phyloP scores from a whole-genome alignment of 192 early-diverging fungal genomes.

The Entrophospora sp. region DNA sequence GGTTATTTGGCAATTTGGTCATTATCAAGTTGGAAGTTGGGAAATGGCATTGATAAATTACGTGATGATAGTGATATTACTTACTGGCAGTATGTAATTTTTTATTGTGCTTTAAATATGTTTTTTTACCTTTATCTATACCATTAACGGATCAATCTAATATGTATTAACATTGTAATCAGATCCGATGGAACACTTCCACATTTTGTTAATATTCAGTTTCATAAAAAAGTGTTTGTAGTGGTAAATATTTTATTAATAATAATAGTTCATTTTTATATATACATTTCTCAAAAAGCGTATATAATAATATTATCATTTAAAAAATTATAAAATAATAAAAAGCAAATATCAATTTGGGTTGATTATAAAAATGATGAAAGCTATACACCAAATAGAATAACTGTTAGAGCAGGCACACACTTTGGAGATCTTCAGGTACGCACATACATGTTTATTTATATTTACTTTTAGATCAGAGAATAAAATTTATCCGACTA shows the following conservation, averaged over 20 bases:
- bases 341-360: constrained; percentile 50
- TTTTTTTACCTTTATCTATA: neutral
- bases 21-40: constrained; percentile 56
- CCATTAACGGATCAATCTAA: neutral
- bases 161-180: constrained; percentile 16
- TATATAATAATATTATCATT: neutral
- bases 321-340: neutral
- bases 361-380: constrained; percentile 74
- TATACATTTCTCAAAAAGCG: no score
- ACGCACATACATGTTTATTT: neutral
- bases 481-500: no score
- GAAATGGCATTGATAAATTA: constrained; percentile 54
- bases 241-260: constrained; percentile 34
- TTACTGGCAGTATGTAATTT: constrained; percentile 85
- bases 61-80: constrained; percentile 58
- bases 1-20: constrained; percentile 53
- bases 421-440: constrained; percentile 55
- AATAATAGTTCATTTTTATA: neutral
- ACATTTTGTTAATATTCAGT: constrained; percentile 68
- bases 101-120: no score
- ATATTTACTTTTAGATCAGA: no score
- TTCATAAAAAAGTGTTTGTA: constrained; percentile 51
- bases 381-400: constrained; percentile 63
- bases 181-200: constrained; percentile 66
- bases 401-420: constrained; percentile 63